Base-by-base conservation (phyloP, 1,284 basidiomycete genomes). In the Singerocomus rubriflavus region DNA sequence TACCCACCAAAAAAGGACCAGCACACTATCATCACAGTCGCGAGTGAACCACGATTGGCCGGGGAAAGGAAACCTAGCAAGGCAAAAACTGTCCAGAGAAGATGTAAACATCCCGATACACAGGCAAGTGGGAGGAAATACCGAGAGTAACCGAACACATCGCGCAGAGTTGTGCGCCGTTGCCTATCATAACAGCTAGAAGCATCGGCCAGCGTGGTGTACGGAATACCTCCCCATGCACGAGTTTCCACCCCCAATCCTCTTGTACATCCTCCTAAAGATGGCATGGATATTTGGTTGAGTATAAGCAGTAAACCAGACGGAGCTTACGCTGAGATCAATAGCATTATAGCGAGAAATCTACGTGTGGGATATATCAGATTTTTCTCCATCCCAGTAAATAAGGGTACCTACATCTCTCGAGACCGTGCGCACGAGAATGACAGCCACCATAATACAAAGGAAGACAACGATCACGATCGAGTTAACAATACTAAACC, bases 191-290 rank as follows among this genome's bases (percentile, higher is more conserved):
- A 40, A 96, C 81, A 3, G 92, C 86, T 6, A 99, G 74, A 11
- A 90, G 62, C 80, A 95, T 84, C 0, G 91, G 82, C 51, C 88
- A 80, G 42, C 74, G 71, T 0, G 96, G 96, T 5, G 88, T 76
- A 29, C 96, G 84, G 78, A 98, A 98, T 13, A 99, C 92, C 70
- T 99, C 96, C 29, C 93, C 94, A 61, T 98, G 94, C 10, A 98
- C 84, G 16, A 96, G 80, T 65, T 98, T 98, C 96, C 96, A 99
- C 5, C 96, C 96, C 78, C 90, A 98, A 63, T 99, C 96, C 71
- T 98, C 94, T 72, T 97, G 94, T 1, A 98, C 91, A 61, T 98
- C 94, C 68, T 98, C 95, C 84, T 92, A 61, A 31, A 54, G 21
- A 53, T 38, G 42, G 42, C 25, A 64, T 54, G 32, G 43, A 25